A percentile compares a stretch with the other conserved stretches of the same genome.
phyloP scores from a whole-genome alignment of 1,284 basidiomycete genomes.

The Cryptococcus maquisensis region DNA sequence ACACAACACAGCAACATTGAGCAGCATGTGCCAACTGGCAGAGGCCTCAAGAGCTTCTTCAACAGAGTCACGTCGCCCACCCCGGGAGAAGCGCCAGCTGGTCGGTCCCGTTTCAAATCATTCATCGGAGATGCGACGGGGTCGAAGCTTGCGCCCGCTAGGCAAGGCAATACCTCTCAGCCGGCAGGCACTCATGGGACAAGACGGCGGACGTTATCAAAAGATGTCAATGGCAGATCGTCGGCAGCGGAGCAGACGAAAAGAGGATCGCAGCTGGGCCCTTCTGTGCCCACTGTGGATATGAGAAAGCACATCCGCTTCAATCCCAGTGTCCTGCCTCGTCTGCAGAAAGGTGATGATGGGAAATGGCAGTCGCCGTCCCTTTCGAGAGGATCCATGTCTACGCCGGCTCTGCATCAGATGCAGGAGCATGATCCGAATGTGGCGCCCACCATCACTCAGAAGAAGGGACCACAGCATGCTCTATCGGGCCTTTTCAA shows the following conservation, averaged over 20 bases:
- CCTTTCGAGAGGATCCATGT: slow-evolving; percentile 33
- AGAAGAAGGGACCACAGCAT: slow-evolving; percentile 12
- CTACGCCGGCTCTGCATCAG: slow-evolving; percentile 27
- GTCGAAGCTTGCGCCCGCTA: not conserved
- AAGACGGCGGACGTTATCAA: slow-evolving; percentile 6
- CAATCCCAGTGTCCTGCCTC: slow-evolving; percentile 20
- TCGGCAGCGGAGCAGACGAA: not conserved
- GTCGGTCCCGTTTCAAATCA: slow-evolving; percentile 18
- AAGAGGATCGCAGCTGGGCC: not conserved
- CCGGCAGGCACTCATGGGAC: not conserved
- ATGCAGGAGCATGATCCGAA: slow-evolving; percentile 11
- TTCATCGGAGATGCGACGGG: slow-evolving; percentile 17
- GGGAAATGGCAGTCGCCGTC: slow-evolving; percentile 40
- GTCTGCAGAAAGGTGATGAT: slow-evolving; percentile 27
- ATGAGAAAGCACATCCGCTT: slow-evolving; percentile 18
- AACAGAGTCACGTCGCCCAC: slow-evolving; percentile 19
- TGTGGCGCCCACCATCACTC: not conserved
- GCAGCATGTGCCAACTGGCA: slow-evolving; percentile 3
- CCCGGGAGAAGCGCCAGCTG: slow-evolving; percentile 7
- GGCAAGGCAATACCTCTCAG: not conserved
- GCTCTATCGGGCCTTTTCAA: slow-evolving; percentile 17
- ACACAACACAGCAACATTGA: no score
- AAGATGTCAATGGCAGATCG: slow-evolving; percentile 2
- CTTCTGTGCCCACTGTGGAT: slow-evolving; percentile 10
- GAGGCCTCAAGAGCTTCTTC: slow-evolving; percentile 27